phyloP scores from a whole-genome alignment of 1,284 basidiomycete species.

The Termitomyces sp. region DNA sequence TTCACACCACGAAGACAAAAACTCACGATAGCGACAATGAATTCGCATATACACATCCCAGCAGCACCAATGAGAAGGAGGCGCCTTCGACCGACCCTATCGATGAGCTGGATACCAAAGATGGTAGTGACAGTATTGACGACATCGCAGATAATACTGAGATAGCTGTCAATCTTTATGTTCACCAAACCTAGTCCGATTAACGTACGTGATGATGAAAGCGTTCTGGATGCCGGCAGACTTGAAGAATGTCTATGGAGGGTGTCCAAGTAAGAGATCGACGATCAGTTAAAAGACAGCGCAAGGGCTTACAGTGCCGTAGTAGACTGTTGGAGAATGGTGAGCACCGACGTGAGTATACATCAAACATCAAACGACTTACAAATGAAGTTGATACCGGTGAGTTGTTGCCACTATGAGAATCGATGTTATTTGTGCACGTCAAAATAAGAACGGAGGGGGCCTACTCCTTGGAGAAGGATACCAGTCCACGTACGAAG shows the following conservation, averaged over 20 bases:
- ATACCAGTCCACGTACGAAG: conserved; percentile 66
- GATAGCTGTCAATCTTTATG: not conserved
- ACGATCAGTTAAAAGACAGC: not conserved
- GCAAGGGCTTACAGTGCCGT: conserved; percentile 25
- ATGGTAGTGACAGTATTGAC: conserved; percentile 63
- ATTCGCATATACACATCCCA: conserved; percentile 59
- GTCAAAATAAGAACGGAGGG: not conserved
- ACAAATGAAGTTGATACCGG: conserved; percentile 32
- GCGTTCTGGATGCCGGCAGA: conserved; percentile 26
- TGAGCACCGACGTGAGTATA: not conserved
- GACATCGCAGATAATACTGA: conserved; percentile 52
- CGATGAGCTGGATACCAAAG: conserved; percentile 57
- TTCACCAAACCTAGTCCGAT: not conserved
- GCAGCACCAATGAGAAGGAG: conserved; percentile 60
- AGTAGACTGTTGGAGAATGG: conserved; percentile 24
- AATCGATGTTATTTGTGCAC: not conserved
- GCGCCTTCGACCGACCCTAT: conserved; percentile 59
- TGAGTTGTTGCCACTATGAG: conserved; percentile 32
- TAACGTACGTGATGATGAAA: conserved; percentile 22
- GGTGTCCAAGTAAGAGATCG: not conserved
- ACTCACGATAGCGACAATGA: conserved; percentile 57
- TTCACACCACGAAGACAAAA: conserved; percentile 16
- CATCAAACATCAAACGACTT: not conserved
- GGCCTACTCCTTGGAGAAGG: conserved; percentile 23
- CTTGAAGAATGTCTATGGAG: conserved; percentile 25